Evolutionary conservation across 768 basidiomycete genomes (phyloP).

Genomic region (Boletus pseudo-olivaceus): DNA sequence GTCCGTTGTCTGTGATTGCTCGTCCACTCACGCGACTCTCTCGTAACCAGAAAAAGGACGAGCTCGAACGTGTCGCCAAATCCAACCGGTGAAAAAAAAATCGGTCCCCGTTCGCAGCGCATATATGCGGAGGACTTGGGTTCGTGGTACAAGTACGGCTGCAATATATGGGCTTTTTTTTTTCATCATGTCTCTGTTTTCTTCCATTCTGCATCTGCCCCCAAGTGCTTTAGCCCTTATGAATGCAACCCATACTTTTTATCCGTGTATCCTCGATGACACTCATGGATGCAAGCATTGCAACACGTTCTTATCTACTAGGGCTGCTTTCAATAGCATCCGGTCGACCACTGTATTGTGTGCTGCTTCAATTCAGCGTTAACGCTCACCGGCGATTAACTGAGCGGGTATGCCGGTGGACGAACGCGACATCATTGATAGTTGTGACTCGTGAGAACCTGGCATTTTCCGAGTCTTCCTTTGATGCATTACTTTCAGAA

Average conservation of each 20-base stretch:
- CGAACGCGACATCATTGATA: background rate
- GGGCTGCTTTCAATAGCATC: background rate
- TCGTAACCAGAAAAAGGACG: slow-evolving; percentile 85
- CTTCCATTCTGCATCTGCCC: slow-evolving; percentile 7
- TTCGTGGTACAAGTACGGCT: slow-evolving; percentile 22
- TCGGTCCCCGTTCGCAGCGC: background rate
- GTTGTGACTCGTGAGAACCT: slow-evolving; percentile 5
- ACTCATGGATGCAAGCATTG: slow-evolving; percentile 5
- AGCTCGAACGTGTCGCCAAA: slow-evolving; percentile 99
- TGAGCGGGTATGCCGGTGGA: background rate
- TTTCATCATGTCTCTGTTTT: slow-evolving; percentile 5
- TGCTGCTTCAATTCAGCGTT: background rate
- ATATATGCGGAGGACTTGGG: slow-evolving; percentile 5
- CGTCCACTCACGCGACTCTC: background rate
- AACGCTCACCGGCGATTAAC: background rate
- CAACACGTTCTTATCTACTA: slow-evolving; percentile 7
- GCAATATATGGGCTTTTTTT: slow-evolving; percentile 20
- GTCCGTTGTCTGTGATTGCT: background rate
- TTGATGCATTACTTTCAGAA: background rate
- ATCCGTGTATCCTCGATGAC: slow-evolving; percentile 19
- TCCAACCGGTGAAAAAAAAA: slow-evolving; percentile 92
- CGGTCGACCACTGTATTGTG: background rate
- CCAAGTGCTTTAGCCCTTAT: slow-evolving; percentile 12
- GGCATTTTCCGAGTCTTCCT: slow-evolving; percentile 16
- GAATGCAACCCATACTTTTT: slow-evolving; percentile 26